These are phyloP conservation scores for Acanthamoeba lenticulata DNA, from an alignment of 208 protist species.

Conservation along the genomic window DNA sequence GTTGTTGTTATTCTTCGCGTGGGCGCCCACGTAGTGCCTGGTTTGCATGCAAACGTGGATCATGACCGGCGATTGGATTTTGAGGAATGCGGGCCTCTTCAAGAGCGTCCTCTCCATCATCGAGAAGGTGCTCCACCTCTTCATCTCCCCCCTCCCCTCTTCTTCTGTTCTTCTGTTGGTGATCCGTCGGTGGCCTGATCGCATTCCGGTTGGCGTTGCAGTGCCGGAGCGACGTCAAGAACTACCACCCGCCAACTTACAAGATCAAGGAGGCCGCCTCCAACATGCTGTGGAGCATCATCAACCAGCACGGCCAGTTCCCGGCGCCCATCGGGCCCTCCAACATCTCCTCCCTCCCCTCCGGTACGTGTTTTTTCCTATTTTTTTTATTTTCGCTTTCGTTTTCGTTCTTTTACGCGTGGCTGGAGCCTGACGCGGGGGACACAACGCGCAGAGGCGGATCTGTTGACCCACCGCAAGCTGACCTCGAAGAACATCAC, in stretches of 20 bases:
- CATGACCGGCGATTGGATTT: conserved; percentile 64
- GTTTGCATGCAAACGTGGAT: conserved; percentile 51
- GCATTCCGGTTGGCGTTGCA: not conserved
- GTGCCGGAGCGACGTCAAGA: conserved; percentile 41
- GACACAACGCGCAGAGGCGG: not conserved
- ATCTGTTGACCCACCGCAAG: conserved; percentile 34
- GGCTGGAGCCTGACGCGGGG: not conserved
- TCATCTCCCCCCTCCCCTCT: not conserved
- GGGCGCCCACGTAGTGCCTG: not conserved
- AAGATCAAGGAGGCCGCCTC: conserved; percentile 60
- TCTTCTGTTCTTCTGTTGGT: no score
- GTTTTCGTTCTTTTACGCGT: no score
- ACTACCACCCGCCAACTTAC: not conserved
- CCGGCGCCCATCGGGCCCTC: conserved; percentile 22
- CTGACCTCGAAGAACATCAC: conserved; percentile 59
- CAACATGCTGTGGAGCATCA: conserved; percentile 39
- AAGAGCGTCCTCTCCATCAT: conserved; percentile 29
- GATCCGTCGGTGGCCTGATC: no score
- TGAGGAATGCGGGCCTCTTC: conserved; percentile 57
- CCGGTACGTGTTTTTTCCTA: not conserved
- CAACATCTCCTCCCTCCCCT: conserved; percentile 53
- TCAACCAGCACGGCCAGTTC: conserved; percentile 62
- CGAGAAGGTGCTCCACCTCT: not conserved
- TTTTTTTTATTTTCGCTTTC: not conserved
- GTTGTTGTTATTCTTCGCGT: not conserved